Base-by-base conservation (phyloP, 257 asterid genomes). In the Euphrasia confusa region DNA sequence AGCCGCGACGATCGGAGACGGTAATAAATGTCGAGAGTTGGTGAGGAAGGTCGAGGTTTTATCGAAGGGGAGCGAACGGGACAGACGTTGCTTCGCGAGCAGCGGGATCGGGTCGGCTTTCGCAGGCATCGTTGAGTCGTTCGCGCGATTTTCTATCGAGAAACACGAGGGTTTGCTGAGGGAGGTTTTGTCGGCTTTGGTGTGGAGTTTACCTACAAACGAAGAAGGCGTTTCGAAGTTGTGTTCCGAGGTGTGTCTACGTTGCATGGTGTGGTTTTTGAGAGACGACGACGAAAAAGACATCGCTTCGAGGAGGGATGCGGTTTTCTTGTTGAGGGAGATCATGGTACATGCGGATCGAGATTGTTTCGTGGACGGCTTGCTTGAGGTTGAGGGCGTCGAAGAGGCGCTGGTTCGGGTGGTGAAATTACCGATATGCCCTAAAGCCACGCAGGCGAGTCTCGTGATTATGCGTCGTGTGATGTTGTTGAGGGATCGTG, bases 41-140 rank as follows among this genome's bases (percentile, higher is more conserved):
- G 40, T 88, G 3, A 61, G 8, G 4, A 80, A 74, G 68, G 50
- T 86, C 65, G 80, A 67, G 79, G 62, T 27, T 13, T 74, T 68
- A 71, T 94, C 82, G 0, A 82, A 63, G 71, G 98, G 88, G 40
- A 82, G 94, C 14, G 95, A 88, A 10, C 79, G 90, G 0, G 81
- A 91, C 77, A 84, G 74, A 65, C 73, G 68, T 1, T 82, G 95
- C 68, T 49, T 88, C 3, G 80, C 57, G 0, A 75, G 73, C 9
- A 79, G 83, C 35, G 94, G 95, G 47, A 53, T 70, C 2, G 96
- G 92, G 0, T 45, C 37, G 0, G 74, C 69, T 0, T 10, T 88
- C 24, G 75, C 96, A 0, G 54, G 60, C 3, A 68, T 77, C 1
- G 82, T 91, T 69, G 85, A 78, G 68, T 60, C 73, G 0, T 84